Percentiles rank a stretch among this genome's conserved stretches.
phyloP scores from a whole-genome alignment of 208 protist genomes.

The Leptomonas pyrrhocoris region DNA sequence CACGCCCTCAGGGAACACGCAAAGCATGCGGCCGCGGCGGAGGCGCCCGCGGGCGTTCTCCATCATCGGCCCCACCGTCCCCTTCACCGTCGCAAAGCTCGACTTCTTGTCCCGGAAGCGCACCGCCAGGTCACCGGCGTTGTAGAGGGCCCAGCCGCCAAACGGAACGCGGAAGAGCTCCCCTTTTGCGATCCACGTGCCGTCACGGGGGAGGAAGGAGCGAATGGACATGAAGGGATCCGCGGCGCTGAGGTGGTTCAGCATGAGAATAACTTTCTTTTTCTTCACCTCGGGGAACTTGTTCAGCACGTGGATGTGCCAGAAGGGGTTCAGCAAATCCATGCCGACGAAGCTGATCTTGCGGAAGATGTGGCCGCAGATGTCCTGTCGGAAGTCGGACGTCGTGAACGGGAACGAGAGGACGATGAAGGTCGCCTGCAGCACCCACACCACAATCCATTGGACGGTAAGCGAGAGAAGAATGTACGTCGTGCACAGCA shows the following conservation, averaged over 20 bases:
- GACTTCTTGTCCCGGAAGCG: constrained; percentile 74
- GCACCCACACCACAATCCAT: constrained; percentile 73
- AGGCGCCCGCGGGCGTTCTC: constrained; percentile 66
- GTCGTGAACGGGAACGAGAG: constrained; percentile 70
- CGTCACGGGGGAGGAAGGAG: constrained; percentile 74
- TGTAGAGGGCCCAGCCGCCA: constrained; percentile 81
- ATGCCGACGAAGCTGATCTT: no score
- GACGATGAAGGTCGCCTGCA: constrained; percentile 65
- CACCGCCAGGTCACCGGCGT: constrained; percentile 77
- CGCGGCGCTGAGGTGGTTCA: constrained; percentile 84
- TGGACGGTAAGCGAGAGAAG: constrained; percentile 44
- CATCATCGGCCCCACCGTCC: constrained; percentile 82
- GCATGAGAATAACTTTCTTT: constrained; percentile 81
- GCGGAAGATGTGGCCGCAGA: constrained; percentile 82
- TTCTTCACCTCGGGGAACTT: constrained; percentile 64
- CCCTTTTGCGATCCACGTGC: constrained; percentile 82
- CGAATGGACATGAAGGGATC: constrained; percentile 82
- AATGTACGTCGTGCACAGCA: constrained; percentile 65
- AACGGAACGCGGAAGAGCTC: constrained; percentile 84
- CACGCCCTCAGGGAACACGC: constrained; percentile 85
- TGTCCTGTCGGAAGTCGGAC: constrained; percentile 58
- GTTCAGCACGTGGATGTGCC: constrained; percentile 68
- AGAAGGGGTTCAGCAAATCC: constrained; percentile 84
- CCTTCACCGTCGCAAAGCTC: constrained; percentile 81
- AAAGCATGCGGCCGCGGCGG: constrained; percentile 77